Evolutionary conservation across 495 filamentous ascomycete species (phyloP).

Genomic region (Cetradonia linearis): DNA sequence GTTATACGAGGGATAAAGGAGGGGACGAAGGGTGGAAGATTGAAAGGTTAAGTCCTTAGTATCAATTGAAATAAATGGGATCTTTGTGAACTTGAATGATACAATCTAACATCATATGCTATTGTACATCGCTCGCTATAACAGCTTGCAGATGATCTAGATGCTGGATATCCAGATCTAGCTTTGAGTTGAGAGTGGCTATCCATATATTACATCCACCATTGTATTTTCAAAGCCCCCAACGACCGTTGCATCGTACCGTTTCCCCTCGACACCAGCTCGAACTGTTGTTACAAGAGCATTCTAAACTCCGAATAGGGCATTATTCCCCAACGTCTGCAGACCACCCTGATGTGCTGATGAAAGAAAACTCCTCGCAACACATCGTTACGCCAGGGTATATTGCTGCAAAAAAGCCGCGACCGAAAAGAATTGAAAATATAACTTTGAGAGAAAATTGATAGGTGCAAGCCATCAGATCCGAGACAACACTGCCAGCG

Average conservation of each 20-base stretch:
- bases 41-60: conserved; percentile 39
- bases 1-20: conserved; percentile 51
- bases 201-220: conserved; percentile 18
- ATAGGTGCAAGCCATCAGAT: conserved; percentile 18
- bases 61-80: neutral
- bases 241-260: neutral
- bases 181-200: conserved; percentile 24
- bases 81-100: neutral
- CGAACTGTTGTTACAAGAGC: conserved; percentile 16
- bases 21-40: conserved; percentile 26
- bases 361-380: neutral
- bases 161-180: conserved; percentile 23
- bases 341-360: neutral
- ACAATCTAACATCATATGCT: conserved; percentile 3
- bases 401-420: conserved; percentile 2
- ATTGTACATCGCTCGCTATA: conserved; percentile 21
- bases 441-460: too few relatives aligned
- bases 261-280: conserved; percentile 12
- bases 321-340: neutral
- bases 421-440: too few relatives aligned
- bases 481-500: conserved; percentile 18
- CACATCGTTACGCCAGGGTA: conserved; percentile 20
- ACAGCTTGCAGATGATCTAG: conserved; percentile 22
- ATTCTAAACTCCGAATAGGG: neutral
- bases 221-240: neutral